phyloP scores from a whole-genome alignment of 768 basidiomycete genomes.

The Sarcodon sp. region DNA sequence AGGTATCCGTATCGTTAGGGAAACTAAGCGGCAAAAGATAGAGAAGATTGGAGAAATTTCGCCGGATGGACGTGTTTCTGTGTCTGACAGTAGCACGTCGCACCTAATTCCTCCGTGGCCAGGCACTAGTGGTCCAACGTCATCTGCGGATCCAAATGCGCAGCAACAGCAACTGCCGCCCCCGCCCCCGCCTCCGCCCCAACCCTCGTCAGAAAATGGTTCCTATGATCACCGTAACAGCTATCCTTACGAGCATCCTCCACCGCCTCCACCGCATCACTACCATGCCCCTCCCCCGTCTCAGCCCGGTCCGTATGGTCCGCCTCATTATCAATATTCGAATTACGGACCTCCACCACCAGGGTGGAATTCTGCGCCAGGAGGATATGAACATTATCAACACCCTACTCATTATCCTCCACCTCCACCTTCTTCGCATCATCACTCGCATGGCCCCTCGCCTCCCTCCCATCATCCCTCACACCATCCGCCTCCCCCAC shows the following conservation, averaged over 20 bases:
- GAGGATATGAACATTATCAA: background rate
- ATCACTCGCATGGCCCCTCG: conserved; percentile 4
- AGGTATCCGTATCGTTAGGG: conserved; percentile 1
- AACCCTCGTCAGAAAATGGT: conserved; percentile 2
- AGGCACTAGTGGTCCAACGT: conserved; percentile 8
- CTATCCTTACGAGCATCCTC: conserved; percentile 12
- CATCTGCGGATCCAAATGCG: conserved; percentile 1
- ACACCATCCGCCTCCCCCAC: conserved; percentile 12
- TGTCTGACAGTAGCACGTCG: conserved; percentile 7
- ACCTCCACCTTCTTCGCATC: conserved; percentile 12
- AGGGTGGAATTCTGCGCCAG: background rate
- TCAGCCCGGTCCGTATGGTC: conserved; percentile 4
- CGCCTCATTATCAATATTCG: conserved; percentile 5
- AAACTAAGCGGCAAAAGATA: conserved; percentile 1
- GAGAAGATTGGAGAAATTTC: conserved; percentile 7
- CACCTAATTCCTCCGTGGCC: conserved; percentile 11
- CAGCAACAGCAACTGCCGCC: conserved; percentile 8
- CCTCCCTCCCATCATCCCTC: conserved; percentile 10
- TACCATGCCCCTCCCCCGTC: conserved; percentile 11
- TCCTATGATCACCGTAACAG: background rate
- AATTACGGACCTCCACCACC: conserved; percentile 7
- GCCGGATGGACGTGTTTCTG: conserved; percentile 3
- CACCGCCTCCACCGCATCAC: conserved; percentile 15
- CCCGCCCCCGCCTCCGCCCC: conserved; percentile 10
- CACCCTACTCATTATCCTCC: conserved; percentile 7